Evolutionary conservation across 192 early-diverging fungal genomes (phyloP).

Genomic region (Coemansia sp.): DNA sequence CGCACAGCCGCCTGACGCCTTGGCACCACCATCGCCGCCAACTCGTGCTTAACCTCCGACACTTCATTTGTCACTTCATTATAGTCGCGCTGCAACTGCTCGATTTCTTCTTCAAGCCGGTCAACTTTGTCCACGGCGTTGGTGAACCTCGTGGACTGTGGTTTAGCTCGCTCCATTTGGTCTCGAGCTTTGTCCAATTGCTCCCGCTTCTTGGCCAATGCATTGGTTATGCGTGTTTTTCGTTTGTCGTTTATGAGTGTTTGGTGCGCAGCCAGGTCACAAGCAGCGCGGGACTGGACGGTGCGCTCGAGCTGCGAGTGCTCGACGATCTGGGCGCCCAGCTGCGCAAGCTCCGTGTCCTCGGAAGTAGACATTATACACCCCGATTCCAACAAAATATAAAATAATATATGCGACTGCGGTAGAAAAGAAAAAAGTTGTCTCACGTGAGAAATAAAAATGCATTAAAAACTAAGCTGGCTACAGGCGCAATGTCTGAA

Average conservation of each 20-base stretch:
- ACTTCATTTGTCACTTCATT: not conserved
- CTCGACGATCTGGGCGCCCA: slow-evolving; percentile 55
- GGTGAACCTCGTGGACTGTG: slow-evolving; percentile 41
- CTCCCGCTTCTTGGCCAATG: slow-evolving; percentile 17
- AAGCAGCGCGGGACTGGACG: slow-evolving; percentile 64
- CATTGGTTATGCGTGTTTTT: slow-evolving; percentile 50
- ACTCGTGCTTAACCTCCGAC: slow-evolving; percentile 1
- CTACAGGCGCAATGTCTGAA: slow-evolving; percentile 83
- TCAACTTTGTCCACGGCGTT: slow-evolving; percentile 23
- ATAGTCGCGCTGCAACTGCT: not conserved
- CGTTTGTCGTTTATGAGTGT: slow-evolving; percentile 67
- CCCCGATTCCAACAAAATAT: not conserved
- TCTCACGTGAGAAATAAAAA: not conserved
- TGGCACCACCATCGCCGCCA: slow-evolving; percentile 14
- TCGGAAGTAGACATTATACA: not conserved
- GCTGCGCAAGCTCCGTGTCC: slow-evolving; percentile 16
- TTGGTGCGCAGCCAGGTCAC: slow-evolving; percentile 61
- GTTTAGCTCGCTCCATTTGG: slow-evolving; percentile 11
- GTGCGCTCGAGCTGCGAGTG: slow-evolving; percentile 64
- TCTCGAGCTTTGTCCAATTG: slow-evolving; percentile 23
- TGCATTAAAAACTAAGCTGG: slow-evolving; percentile 5
- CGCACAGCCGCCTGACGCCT: slow-evolving; percentile 18
- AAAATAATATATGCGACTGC: not conserved
- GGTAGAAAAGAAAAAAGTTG: not conserved
- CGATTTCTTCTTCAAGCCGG: slow-evolving; percentile 30